Evolutionary conservation across 371 early-diverging fungal species (phyloP).

Genomic region (Lichtheimia ramosa): DNA sequence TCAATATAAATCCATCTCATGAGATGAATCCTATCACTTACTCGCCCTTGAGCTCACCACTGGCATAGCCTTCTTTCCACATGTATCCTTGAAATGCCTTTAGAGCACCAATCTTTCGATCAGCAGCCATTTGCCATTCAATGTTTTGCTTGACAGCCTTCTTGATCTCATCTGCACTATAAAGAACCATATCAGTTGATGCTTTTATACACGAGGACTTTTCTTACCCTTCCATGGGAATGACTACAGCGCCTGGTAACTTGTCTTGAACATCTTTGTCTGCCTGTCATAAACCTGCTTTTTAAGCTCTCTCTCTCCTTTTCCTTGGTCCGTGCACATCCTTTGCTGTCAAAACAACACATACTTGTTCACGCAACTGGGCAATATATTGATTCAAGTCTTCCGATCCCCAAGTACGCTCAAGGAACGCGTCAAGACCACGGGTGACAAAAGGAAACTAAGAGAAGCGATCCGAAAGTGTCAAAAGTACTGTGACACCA

Average conservation of each 20-base stretch:
- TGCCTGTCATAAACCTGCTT: constrained; percentile 37
- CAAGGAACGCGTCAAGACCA: constrained; percentile 64
- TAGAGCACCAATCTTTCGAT: constrained; percentile 85
- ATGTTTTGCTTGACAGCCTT: constrained; percentile 68
- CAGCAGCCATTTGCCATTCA: constrained; percentile 79
- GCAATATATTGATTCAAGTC: constrained; percentile 63
- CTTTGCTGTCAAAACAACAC: background rate
- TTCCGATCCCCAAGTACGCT: constrained; percentile 61
- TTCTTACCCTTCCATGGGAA: constrained; percentile 44
- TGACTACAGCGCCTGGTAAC: constrained; percentile 43
- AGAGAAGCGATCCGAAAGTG: too few relatives aligned
- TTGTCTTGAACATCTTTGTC: constrained; percentile 55
- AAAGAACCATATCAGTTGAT: background rate
- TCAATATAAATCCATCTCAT: background rate
- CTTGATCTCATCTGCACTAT: constrained; percentile 51
- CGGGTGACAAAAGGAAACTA: constrained; percentile 81
- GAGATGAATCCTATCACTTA: constrained; percentile 39
- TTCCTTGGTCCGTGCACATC: too few relatives aligned
- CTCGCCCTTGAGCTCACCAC: constrained; percentile 74
- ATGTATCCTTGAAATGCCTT: constrained; percentile 94
- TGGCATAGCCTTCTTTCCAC: constrained; percentile 87
- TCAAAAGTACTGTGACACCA: too few relatives aligned
- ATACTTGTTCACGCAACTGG: constrained; percentile 74
- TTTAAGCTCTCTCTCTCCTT: too few relatives aligned
- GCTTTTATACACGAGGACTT: too few relatives aligned